phyloP scores from a whole-genome alignment of 2,329 filamentous ascomycete species.

The Scedosporium apiospermum region DNA sequence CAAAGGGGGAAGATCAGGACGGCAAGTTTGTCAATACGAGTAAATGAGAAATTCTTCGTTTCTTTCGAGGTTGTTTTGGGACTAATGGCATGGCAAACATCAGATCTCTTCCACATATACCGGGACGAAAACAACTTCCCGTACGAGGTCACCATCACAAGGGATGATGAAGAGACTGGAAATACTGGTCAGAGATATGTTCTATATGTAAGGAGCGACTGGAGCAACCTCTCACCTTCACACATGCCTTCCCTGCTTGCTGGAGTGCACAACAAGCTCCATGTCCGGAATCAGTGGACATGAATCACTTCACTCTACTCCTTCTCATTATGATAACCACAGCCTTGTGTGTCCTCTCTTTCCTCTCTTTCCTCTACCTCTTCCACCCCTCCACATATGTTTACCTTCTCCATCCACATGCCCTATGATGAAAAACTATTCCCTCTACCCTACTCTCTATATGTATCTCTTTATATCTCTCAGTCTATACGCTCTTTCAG shows the following conservation, averaged over 20 bases:
- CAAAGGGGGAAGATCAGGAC: constrained; percentile 28
- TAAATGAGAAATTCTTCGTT: constrained; percentile 21
- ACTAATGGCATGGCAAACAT: background rate
- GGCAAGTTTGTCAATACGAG: constrained; percentile 39
- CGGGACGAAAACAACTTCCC: constrained; percentile 50
- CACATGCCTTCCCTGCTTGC: too few relatives aligned
- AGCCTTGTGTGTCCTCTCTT: too few relatives aligned
- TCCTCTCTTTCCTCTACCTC: too few relatives aligned
- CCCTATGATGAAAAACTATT: too few relatives aligned
- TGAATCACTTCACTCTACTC: too few relatives aligned
- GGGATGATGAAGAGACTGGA: constrained; percentile 32
- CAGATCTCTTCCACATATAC: constrained; percentile 57
- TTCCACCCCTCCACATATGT: background rate
- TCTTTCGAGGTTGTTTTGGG: background rate
- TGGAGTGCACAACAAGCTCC: too few relatives aligned
- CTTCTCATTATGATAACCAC: too few relatives aligned
- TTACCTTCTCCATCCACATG: background rate
- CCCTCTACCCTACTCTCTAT: too few relatives aligned
- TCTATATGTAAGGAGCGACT: constrained; percentile 40
- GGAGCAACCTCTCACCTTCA: background rate
- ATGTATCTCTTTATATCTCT: too few relatives aligned
- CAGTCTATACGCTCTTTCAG: too few relatives aligned
- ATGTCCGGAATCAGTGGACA: too few relatives aligned
- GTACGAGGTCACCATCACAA: constrained; percentile 54
- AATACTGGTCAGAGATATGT: constrained; percentile 48